phyloP scores from a whole-genome alignment of 768 basidiomycete species.

The Xerocomellus dryophilus region DNA sequence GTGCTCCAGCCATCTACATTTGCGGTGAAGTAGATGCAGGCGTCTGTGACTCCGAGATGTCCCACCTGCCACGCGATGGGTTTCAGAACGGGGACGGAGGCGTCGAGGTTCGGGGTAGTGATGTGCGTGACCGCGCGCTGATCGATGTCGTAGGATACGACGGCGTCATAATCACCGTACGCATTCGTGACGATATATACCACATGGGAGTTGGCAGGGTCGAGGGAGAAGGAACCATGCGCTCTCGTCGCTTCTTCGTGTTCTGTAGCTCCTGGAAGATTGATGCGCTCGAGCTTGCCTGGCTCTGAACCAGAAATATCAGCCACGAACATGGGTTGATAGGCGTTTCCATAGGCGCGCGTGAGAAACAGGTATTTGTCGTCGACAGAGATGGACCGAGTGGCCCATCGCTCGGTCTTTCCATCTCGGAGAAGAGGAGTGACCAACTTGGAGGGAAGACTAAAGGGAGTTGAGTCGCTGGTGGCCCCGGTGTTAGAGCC shows the following conservation, averaged over 20 bases:
- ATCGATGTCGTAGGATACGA: slow-evolving; percentile 35
- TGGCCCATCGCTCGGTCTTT: slow-evolving; percentile 33
- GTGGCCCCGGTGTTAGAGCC: slow-evolving; percentile 33
- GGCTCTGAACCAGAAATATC: slow-evolving; percentile 31
- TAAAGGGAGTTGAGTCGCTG: slow-evolving; percentile 28
- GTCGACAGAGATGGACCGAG: slow-evolving; percentile 36
- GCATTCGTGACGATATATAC: slow-evolving; percentile 36
- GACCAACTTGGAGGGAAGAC: slow-evolving; percentile 33
- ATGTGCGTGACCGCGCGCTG: slow-evolving; percentile 34
- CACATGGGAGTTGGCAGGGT: slow-evolving; percentile 29
- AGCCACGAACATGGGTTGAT: slow-evolving; percentile 32
- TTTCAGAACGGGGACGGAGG: slow-evolving; percentile 30
- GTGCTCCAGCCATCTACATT: slow-evolving; percentile 40
- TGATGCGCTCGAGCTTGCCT: slow-evolving; percentile 27
- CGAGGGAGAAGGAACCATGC: slow-evolving; percentile 30
- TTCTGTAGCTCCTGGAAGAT: slow-evolving; percentile 36
- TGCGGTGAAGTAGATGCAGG: slow-evolving; percentile 33
- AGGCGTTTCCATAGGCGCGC: slow-evolving; percentile 27
- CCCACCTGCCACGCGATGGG: slow-evolving; percentile 37
- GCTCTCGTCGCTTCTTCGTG: slow-evolving; percentile 26
- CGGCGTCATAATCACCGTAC: slow-evolving; percentile 38
- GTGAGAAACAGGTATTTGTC: slow-evolving; percentile 37
- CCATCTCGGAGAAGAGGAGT: slow-evolving; percentile 32
- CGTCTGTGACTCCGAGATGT: slow-evolving; percentile 24
- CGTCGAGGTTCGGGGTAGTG: slow-evolving; percentile 33